Conservation (phyloP, 73 alveolate genomes). For the Breviolum minutum region DNA sequence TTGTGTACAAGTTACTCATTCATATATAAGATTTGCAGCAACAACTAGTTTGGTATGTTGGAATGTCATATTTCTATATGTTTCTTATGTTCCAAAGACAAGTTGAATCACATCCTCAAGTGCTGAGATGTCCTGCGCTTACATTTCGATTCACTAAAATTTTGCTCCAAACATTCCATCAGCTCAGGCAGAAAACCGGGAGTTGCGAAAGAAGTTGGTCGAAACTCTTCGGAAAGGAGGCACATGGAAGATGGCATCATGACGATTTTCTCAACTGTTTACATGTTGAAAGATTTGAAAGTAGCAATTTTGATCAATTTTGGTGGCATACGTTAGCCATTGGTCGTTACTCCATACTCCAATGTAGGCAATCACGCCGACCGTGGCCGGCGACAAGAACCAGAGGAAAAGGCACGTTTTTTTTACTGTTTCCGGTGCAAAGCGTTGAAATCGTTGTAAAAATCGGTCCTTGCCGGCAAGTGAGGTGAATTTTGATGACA, state of each 20-base stretch:
- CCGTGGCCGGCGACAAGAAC: neutral
- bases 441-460: too few relatives aligned
- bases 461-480: too few relatives aligned
- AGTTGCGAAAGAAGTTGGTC: constrained; percentile 88
- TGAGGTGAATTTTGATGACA: neutral
- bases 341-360: too few relatives aligned
- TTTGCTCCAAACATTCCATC: neutral
- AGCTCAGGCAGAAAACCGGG: constrained; percentile 71
- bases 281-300: neutral
- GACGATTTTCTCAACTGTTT: neutral
- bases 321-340: too few relatives aligned
- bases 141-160: too few relatives aligned
- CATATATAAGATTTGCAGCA: too few relatives aligned
- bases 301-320: neutral
- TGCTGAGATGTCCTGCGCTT: neutral
- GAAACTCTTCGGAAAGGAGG: constrained; percentile 55
- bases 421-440: too few relatives aligned
- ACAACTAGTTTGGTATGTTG: neutral
- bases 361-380: neutral
- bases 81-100: too few relatives aligned
- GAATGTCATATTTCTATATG: neutral
- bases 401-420: too few relatives aligned
- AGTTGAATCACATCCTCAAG: neutral
- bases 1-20: too few relatives aligned
- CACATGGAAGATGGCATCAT: neutral